Base-by-base conservation (phyloP, 2,329 filamentous ascomycete species). In the Pseudocercospora pini-densiflorae region DNA sequence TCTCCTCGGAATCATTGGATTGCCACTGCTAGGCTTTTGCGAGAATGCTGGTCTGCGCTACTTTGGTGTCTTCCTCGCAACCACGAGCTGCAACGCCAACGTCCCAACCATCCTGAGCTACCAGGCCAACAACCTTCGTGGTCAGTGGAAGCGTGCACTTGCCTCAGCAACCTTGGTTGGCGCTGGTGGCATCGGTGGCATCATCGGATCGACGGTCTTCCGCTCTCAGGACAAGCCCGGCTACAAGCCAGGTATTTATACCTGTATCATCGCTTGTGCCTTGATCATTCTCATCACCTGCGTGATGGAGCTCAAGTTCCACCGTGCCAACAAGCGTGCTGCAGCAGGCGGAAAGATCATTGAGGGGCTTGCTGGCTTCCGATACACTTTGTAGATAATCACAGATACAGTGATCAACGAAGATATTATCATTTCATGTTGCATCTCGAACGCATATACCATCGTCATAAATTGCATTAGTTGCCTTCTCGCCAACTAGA, bases 91-190 rank as follows among this genome's bases (percentile, higher is more conserved):
- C 65, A 77, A 77, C 57, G 71, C 89, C 70, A 75, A 95, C 76
- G 84, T 94, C 4, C 92, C 93, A 0, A 84, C 88, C 1, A 83
- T 88, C 54, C 88, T 96, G 82, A 86, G 91, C 0, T 95, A 92
- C 81, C 92, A 94, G 81, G 91, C 92, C 49, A 95, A 94, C 80
- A 96, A 96, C 79, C 90, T 96, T 74, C 89, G 91, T 61, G 92
- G 92, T 0, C 92, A 95, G 80, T 96, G 92, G 92, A 96, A 94
- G 81, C 88, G 93, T 57, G 92, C 92, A 0, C 89, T 95, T 71
- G 90, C 88, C 77, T 91, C 88, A 66, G 91, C 92, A 2, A 90
- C 89, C 0, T 85, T 94, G 1, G 90, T 95, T 3, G 90, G 90
- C 1, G 88, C 91, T 59, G 92, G 92, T 7, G 92, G 91, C 2